Evolutionary conservation across 2,329 filamentous ascomycete genomes (phyloP), one percentile per base, ranked within the genome.

Genomic region (Dactylellina haptotyla): DNA sequence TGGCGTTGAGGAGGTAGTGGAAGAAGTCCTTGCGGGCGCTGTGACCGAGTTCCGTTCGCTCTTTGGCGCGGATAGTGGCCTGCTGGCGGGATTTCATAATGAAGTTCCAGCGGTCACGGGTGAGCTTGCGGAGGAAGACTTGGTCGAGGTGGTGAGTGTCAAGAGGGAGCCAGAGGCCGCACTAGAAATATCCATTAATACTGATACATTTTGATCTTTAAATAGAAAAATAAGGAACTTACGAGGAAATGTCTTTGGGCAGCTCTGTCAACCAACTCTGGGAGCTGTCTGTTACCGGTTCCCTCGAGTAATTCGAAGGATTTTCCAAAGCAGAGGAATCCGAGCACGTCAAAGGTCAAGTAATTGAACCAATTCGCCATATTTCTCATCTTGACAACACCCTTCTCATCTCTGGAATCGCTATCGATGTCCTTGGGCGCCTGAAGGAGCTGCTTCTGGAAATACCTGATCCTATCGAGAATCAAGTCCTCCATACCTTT

Each of bases 401-500:
- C 84, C 14, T 81, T 80, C 20, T 79, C 76, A 30, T 75, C 76
- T 2, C 81, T 4, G 79, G 80, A 18, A 84, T 74, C 61, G 23
- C 80, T 80, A 77, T 85, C 84, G 59, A 84, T 77, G 30, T 78
- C 81, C 65, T 82, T 82, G 39, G 85, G 81, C 0, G 83, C 83
- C 0, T 76, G 62, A 50, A 84, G 82, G 8, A 90, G 81, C 78
- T 85, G 84, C 26, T 86, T 83, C 77, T 88, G 90, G 75, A 91
- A 89, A 18, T 86, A 86, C 14, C 88, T 83, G 53, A 90, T 84
- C 78, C 90, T 89, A 75, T 84, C 82, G 12, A 90, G 81, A 75
- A 91, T 87, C 76, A 89, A 87, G 73, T 85, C 83, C 80, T 91
- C 88, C 84, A 90, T 89, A 77, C 87, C 85, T 81, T 87, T 88